A percentile compares a stretch with the other conserved stretches of the same genome.
Evolutionary conservation across 441 rosid genomes (phyloP).

Genomic region (Capsella rubella): DNA sequence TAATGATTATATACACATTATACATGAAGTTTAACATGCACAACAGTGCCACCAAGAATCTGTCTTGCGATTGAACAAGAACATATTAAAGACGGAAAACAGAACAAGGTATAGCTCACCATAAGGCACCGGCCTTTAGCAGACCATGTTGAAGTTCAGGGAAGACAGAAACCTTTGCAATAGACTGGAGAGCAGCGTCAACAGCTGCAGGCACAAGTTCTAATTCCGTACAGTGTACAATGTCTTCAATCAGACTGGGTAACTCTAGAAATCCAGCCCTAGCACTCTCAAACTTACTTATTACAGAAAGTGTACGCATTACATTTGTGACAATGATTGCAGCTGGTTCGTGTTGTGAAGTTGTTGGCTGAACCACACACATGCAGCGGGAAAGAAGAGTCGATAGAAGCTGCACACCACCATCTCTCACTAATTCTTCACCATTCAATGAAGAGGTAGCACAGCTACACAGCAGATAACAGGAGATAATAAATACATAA

Average conservation of each 20-base stretch:
- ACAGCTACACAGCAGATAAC: slow-evolving; percentile 61
- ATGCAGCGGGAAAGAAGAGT: slow-evolving; percentile 96
- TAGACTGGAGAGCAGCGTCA: slow-evolving; percentile 92
- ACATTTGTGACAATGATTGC: slow-evolving; percentile 94
- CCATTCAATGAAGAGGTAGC: slow-evolving; percentile 97
- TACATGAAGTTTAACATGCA: slow-evolving; percentile 12
- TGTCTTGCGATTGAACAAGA: slow-evolving; percentile 6
- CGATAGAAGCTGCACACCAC: slow-evolving; percentile 91
- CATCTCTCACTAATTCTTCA: slow-evolving; percentile 99
- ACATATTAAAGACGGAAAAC: slow-evolving; percentile 11
- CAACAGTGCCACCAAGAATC: slow-evolving; percentile 18
- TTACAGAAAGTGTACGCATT: slow-evolving; percentile 87
- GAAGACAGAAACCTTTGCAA: slow-evolving; percentile 86
- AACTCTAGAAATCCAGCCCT: slow-evolving; percentile 81
- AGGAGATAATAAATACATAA: slow-evolving; percentile 36
- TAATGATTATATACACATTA: slow-evolving; percentile 5
- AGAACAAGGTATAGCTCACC: slow-evolving; percentile 61
- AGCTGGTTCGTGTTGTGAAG: slow-evolving; percentile 91
- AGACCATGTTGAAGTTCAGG: slow-evolving; percentile 85
- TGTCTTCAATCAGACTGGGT: slow-evolving; percentile 82
- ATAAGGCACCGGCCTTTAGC: slow-evolving; percentile 91
- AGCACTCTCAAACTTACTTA: slow-evolving; percentile 96
- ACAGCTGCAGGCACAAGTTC: slow-evolving; percentile 96
- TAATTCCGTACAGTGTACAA: slow-evolving; percentile 98
- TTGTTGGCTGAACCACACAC: slow-evolving; percentile 97